Percentiles rank a stretch among this genome's conserved stretches.
Conservation (phyloP, 2,329 filamentous ascomycete genomes). For the Aspergillus ochraceoroseus region DNA sequence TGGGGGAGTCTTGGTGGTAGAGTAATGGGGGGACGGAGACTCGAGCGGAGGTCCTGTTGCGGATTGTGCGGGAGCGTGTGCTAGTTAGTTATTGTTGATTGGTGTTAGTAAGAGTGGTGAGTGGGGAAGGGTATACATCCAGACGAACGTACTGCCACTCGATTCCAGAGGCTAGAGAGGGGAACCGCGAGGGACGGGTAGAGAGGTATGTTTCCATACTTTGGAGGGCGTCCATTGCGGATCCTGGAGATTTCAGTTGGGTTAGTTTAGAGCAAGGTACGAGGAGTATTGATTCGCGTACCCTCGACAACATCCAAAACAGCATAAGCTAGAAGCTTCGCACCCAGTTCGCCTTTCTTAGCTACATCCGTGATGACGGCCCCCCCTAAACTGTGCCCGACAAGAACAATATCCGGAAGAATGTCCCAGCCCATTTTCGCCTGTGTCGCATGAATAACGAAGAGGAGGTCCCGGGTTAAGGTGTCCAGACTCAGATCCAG, state of each 20-base stretch:
- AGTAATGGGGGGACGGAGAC: slow-evolving; percentile 82
- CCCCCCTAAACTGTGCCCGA: slow-evolving; percentile 90
- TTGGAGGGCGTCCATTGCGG: slow-evolving; percentile 87
- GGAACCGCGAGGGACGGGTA: slow-evolving; percentile 71
- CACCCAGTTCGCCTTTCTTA: slow-evolving; percentile 59
- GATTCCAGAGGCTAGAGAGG: slow-evolving; percentile 71
- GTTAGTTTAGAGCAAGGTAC: too few species aligned
- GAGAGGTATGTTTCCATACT: slow-evolving; percentile 91
- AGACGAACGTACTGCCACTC: slow-evolving; percentile 68
- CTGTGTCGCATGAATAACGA: slow-evolving; percentile 64
- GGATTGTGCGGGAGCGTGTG: slow-evolving; percentile 76
- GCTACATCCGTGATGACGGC: slow-evolving; percentile 85
- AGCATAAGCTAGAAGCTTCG: slow-evolving; percentile 71
- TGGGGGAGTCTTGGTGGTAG: slow-evolving; percentile 40
- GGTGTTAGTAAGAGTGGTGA: too few species aligned
- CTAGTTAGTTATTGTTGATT: slow-evolving; percentile 24
- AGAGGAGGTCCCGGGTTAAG: slow-evolving; percentile 66
- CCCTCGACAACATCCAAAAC: slow-evolving; percentile 92
- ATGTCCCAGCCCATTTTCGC: slow-evolving; percentile 65
- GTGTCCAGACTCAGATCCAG: slow-evolving; percentile 68
- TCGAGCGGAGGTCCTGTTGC: slow-evolving; percentile 75
- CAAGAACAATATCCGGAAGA: slow-evolving; percentile 70
- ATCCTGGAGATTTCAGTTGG: slow-evolving; percentile 47
- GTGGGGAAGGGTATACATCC: background rate
- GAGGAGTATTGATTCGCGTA: slow-evolving; percentile 15